Evolutionary conservation across 2,329 filamentous ascomycete species (phyloP).

Genomic region (Botryotinia narcissicola): DNA sequence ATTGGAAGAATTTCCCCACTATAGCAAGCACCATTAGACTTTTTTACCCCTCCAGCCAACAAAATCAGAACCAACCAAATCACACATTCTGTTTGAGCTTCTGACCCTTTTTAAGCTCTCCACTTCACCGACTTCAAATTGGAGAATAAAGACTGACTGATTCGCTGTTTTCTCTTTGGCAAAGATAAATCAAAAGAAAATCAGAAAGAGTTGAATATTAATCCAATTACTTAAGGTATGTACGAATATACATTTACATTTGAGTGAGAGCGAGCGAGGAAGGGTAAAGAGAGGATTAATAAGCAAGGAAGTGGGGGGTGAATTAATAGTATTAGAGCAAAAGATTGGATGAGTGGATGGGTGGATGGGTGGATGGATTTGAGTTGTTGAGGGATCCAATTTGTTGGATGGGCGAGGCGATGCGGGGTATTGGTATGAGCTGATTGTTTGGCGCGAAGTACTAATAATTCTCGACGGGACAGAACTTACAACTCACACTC

Average conservation of each 20-base stretch:
- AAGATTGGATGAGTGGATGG: neutral
- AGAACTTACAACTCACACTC: constrained; percentile 10
- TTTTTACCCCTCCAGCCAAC: constrained; percentile 5
- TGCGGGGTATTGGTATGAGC: constrained; percentile 5
- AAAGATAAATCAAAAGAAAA: neutral
- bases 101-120: neutral
- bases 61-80: neutral
- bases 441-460: neutral
- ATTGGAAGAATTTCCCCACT: neutral
- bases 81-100: neutral
- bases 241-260: neutral
- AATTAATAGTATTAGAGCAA: too few species aligned
- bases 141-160: neutral
- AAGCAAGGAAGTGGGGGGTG: neutral
- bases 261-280: accelerated
- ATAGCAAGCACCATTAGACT: neutral
- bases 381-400: constrained; percentile 1
- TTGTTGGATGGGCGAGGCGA: neutral
- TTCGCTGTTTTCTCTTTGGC: neutral
- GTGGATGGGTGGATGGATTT: neutral
- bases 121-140: neutral
- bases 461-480: neutral
- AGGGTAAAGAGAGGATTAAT: neutral
- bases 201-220: neutral
- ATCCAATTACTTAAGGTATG: neutral